phyloP scores from a whole-genome alignment of 1,139 yeast species.

The Hemisphaericaspora xylanilytica region DNA sequence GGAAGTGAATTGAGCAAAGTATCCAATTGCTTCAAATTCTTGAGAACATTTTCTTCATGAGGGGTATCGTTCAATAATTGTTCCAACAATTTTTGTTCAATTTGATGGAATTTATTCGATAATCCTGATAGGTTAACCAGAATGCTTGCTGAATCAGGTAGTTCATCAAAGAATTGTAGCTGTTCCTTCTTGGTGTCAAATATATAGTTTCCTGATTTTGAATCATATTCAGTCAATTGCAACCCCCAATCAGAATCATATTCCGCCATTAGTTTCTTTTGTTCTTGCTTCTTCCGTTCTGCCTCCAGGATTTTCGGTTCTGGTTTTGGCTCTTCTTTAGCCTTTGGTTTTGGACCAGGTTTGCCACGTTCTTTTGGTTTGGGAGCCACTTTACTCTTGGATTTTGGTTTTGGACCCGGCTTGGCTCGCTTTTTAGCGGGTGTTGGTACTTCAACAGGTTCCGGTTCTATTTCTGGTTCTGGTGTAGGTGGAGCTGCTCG shows the following conservation, averaged over 20 bases:
- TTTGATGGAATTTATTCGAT: slow-evolving; percentile 19
- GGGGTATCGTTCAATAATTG: slow-evolving; percentile 9
- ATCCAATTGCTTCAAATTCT: slow-evolving; percentile 19
- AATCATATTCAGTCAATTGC: slow-evolving; percentile 23
- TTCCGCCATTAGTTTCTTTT: slow-evolving; percentile 21
- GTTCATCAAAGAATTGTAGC: slow-evolving; percentile 20
- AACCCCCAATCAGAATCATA: slow-evolving; percentile 48
- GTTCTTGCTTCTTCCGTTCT: slow-evolving; percentile 20
- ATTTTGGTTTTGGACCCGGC: slow-evolving; percentile 6
- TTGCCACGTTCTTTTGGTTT: slow-evolving; percentile 3
- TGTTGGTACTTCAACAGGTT: slow-evolving; percentile 17
- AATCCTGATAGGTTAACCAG: slow-evolving; percentile 17
- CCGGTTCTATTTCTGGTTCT: slow-evolving; percentile 20
- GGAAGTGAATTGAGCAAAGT: slow-evolving; percentile 25
- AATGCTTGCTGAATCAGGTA: slow-evolving; percentile 26
- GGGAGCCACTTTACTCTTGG: too few species aligned
- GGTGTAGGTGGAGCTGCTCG: slow-evolving; percentile 30
- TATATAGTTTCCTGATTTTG: slow-evolving; percentile 33
- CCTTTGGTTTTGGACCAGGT: slow-evolving; percentile 5
- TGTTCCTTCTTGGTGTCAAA: slow-evolving; percentile 36
- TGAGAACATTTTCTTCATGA: slow-evolving; percentile 9
- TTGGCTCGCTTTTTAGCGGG: slow-evolving; percentile 14
- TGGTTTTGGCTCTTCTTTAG: slow-evolving; percentile 2
- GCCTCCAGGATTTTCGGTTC: slow-evolving; percentile 7
- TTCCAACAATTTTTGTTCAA: slow-evolving; percentile 20